Evolutionary conservation across 1,284 basidiomycete genomes (phyloP).

Genomic region (Neotropicomus parvogracilis): DNA sequence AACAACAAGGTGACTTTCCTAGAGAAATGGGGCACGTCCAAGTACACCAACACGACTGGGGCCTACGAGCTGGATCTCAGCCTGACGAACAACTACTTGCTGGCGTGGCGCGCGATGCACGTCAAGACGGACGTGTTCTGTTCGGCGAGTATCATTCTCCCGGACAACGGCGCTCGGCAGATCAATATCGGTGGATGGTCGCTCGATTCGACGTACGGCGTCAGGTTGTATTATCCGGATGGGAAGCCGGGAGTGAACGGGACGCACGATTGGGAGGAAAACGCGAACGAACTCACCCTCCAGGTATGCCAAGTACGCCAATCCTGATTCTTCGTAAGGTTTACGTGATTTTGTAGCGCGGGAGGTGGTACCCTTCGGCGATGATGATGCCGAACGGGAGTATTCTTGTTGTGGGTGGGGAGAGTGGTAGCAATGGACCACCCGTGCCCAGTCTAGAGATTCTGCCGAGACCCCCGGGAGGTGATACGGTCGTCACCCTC

Average conservation of each 20-base stretch:
- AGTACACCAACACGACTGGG: conserved; percentile 64
- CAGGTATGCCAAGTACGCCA: conserved; percentile 35
- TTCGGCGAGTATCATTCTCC: conserved; percentile 64
- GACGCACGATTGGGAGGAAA: conserved; percentile 54
- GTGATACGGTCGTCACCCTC: conserved; percentile 39
- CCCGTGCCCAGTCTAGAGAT: conserved; percentile 66
- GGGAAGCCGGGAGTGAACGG: conserved; percentile 49
- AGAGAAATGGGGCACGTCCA: conserved; percentile 57
- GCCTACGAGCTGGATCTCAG: conserved; percentile 71
- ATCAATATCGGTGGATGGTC: conserved; percentile 71
- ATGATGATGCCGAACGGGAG: conserved; percentile 66
- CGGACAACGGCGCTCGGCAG: conserved; percentile 64
- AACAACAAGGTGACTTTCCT: conserved; percentile 77
- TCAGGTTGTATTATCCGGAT: conserved; percentile 56
- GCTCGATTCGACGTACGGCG: conserved; percentile 60
- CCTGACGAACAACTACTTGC: conserved; percentile 48
- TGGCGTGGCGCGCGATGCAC: conserved; percentile 71
- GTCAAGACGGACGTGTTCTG: conserved; percentile 75
- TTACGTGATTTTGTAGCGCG: conserved; percentile 40
- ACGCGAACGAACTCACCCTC: conserved; percentile 39
- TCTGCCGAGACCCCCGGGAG: conserved; percentile 44
- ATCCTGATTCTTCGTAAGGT: background rate
- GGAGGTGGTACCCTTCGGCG: conserved; percentile 70
- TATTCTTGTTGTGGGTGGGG: conserved; percentile 69
- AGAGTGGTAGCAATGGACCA: conserved; percentile 62